phyloP scores from a whole-genome alignment of 1,284 basidiomycete genomes.

The Lentinula novae-zelandiae region DNA sequence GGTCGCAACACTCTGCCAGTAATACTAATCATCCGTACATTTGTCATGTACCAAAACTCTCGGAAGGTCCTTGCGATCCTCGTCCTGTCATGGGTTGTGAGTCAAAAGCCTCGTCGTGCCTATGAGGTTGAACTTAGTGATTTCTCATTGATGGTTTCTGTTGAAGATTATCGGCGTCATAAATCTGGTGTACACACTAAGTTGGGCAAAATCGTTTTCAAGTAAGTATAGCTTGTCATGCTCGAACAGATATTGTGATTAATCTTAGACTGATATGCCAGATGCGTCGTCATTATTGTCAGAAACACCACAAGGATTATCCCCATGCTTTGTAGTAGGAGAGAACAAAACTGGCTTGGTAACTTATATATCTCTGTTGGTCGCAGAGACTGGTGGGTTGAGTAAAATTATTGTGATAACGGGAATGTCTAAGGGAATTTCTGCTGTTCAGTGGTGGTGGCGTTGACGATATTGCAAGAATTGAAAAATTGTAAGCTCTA shows the following conservation, averaged over 20 bases:
- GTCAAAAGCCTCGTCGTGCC: background rate
- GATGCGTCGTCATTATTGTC: background rate
- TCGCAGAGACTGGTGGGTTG: constrained; percentile 2
- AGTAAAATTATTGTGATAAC: background rate
- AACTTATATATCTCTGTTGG: background rate
- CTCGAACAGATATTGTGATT: background rate
- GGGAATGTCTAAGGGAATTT: no score
- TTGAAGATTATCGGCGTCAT: background rate
- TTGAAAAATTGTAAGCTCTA: background rate
- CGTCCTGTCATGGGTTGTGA: constrained; percentile 1
- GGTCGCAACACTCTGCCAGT: background rate
- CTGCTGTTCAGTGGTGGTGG: background rate
- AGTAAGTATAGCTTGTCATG: background rate
- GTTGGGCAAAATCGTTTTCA: background rate
- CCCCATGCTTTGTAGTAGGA: background rate
- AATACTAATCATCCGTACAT: constrained; percentile 5
- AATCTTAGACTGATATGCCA: background rate
- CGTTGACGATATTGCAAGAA: constrained; percentile 5
- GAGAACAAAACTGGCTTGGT: background rate
- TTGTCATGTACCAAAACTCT: constrained; percentile 1
- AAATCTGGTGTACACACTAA: background rate
- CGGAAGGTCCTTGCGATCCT: constrained; percentile 2
- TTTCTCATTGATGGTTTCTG: background rate
- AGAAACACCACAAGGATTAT: background rate
- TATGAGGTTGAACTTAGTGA: background rate